Evolutionary conservation across 1,284 basidiomycete species (phyloP).

Genomic region (Ganoderma sinense): DNA sequence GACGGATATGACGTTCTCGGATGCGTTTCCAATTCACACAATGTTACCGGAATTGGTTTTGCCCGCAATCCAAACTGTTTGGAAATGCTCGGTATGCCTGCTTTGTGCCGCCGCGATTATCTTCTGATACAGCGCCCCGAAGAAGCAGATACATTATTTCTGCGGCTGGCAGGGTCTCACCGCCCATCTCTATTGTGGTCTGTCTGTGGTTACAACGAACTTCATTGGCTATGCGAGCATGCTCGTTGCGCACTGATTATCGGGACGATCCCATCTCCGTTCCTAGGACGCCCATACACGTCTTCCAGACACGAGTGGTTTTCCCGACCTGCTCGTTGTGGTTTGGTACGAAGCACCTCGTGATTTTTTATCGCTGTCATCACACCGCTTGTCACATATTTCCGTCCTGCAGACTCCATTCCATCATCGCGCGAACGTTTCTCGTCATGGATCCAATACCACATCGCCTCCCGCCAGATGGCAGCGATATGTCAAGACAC

Average conservation of each 20-base stretch:
- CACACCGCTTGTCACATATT: background rate
- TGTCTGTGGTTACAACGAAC: background rate
- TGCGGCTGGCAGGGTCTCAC: background rate
- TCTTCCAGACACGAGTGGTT: background rate
- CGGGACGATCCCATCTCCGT: constrained; percentile 1
- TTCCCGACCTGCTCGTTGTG: background rate
- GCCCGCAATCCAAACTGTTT: background rate
- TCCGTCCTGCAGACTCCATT: background rate
- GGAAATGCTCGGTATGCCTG: background rate
- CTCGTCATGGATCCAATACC: background rate
- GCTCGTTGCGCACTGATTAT: constrained; percentile 1
- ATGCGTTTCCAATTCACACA: background rate
- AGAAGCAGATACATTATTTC: background rate
- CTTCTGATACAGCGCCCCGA: background rate
- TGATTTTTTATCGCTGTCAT: constrained; percentile 7
- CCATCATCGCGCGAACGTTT: too few species aligned
- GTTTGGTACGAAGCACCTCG: background rate
- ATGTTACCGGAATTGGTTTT: background rate
- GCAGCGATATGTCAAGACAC: background rate
- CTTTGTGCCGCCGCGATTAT: background rate
- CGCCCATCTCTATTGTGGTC: background rate
- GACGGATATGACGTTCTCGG: background rate
- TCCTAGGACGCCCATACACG: background rate
- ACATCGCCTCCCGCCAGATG: background rate
- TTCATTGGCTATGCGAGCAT: background rate